These are phyloP conservation scores for Bryoglossum gracile DNA, from an alignment of 495 filamentous ascomycete genomes.

Conservation along the genomic window DNA sequence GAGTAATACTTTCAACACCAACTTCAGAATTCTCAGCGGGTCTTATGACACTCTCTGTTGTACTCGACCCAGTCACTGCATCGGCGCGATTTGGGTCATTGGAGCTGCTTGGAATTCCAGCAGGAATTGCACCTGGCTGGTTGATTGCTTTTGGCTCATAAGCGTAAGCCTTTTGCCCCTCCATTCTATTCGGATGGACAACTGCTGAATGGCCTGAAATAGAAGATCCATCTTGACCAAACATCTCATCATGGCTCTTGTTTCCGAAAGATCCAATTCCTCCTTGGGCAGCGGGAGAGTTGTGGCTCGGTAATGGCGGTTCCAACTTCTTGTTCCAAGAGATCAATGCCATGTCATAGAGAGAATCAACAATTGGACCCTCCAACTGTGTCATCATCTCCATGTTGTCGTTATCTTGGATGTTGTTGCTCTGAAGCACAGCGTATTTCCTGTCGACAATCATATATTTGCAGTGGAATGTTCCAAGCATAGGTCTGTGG, in stretches of 20 bases:
- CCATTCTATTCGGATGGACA: slow-evolving; percentile 24
- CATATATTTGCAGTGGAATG: slow-evolving; percentile 72
- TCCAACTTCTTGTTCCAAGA: slow-evolving; percentile 61
- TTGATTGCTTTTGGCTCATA: slow-evolving; percentile 15
- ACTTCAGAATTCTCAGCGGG: slow-evolving; percentile 2
- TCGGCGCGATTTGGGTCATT: slow-evolving; percentile 16
- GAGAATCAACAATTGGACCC: slow-evolving; percentile 64
- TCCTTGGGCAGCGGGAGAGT: slow-evolving; percentile 39
- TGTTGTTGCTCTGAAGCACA: slow-evolving; percentile 67
- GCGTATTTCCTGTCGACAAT: slow-evolving; percentile 64
- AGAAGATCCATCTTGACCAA: slow-evolving; percentile 24
- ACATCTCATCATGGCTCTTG: slow-evolving; percentile 22
- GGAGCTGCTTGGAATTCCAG: slow-evolving; percentile 1
- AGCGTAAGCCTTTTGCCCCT: slow-evolving; percentile 15
- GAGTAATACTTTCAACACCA: not conserved
- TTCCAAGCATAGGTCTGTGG: slow-evolving; percentile 65
- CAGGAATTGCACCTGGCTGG: slow-evolving; percentile 16
- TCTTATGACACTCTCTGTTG: slow-evolving; percentile 22
- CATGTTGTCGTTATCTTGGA: slow-evolving; percentile 69
- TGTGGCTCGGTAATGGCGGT: slow-evolving; percentile 51
- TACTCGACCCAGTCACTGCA: slow-evolving; percentile 24
- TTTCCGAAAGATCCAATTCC: slow-evolving; percentile 19
- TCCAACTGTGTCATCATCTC: slow-evolving; percentile 78
- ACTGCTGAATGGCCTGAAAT: slow-evolving; percentile 25
- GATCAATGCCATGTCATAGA: slow-evolving; percentile 66